Evolutionary conservation across 2,329 filamentous ascomycete genomes (phyloP).

Genomic region (Aspergillus intermedius): DNA sequence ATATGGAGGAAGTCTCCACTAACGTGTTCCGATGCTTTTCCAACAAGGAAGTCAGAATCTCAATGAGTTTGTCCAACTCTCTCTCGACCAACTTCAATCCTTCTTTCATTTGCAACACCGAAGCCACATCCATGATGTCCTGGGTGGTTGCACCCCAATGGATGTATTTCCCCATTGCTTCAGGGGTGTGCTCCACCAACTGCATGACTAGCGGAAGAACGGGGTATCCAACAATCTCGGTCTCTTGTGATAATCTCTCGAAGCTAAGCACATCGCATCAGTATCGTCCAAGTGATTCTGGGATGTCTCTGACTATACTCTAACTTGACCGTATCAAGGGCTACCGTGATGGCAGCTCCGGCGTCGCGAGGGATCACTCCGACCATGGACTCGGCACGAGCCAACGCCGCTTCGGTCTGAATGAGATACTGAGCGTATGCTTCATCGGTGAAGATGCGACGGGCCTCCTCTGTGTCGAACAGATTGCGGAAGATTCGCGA

Average conservation of each 20-base stretch:
- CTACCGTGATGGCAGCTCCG: constrained; percentile 12
- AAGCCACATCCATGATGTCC: constrained; percentile 51
- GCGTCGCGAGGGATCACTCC: constrained; percentile 16
- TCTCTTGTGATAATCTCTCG: constrained; percentile 7
- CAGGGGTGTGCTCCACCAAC: constrained; percentile 12
- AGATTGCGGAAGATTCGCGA: constrained; percentile 20
- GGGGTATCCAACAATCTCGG: constrained; percentile 21
- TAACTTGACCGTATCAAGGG: not conserved
- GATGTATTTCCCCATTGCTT: constrained; percentile 36
- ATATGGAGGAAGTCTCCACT: not conserved
- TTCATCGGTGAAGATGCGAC: constrained; percentile 18
- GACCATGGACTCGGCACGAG: constrained; percentile 15
- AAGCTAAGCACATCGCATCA: no score
- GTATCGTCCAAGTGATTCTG: no score
- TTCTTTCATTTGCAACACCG: constrained; percentile 45
- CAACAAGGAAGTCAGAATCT: constrained; percentile 35
- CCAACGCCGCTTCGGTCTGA: constrained; percentile 17
- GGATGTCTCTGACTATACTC: no score
- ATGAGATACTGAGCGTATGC: constrained; percentile 15
- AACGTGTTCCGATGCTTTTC: constrained; percentile 40
- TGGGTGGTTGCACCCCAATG: constrained; percentile 54
- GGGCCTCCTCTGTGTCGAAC: constrained; percentile 20
- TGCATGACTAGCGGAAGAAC: constrained; percentile 19
- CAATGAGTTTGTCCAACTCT: constrained; percentile 21
- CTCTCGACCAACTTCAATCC: constrained; percentile 26